Percentiles rank a stretch among this genome's conserved stretches.
These are phyloP conservation scores for Rhododendron simsii DNA, from an alignment of 148 eudicot genomes.

Conservation along the genomic window DNA sequence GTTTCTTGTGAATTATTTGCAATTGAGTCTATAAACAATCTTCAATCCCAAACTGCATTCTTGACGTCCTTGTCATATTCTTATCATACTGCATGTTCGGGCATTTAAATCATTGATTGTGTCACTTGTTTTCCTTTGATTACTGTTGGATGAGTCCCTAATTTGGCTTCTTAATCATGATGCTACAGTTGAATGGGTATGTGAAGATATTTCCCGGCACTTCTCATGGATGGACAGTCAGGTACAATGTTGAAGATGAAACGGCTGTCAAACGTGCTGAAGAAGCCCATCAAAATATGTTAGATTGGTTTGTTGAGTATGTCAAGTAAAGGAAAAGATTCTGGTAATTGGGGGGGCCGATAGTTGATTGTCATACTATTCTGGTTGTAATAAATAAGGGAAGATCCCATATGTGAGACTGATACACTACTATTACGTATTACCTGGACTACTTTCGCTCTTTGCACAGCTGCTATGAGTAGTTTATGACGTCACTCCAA, in stretches of 20 bases:
- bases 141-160: background rate
- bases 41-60: background rate
- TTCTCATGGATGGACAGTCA: conserved; percentile 42
- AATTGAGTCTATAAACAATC: background rate
- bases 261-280: conserved; percentile 35
- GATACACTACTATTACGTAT: background rate
- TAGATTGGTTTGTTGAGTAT: conserved; percentile 27
- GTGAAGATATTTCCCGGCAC: conserved; percentile 40
- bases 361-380: background rate
- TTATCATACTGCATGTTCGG: background rate
- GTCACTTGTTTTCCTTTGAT: background rate
- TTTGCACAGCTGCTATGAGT: background rate
- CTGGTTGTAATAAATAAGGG: background rate
- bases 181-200: conserved; percentile 25
- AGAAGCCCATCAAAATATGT: conserved; percentile 42
- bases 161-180: background rate
- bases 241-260: conserved; percentile 33
- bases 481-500: background rate
- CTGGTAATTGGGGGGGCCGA: background rate
- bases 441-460: background rate
- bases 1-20: background rate
- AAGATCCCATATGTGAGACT: background rate
- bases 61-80: background rate
- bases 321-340: conserved; percentile 15
- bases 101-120: background rate